Evolutionary conservation across 164 flowering plant genomes (phyloP), one percentile per base, ranked within the genome.

Genomic region (Aristolochia fimbriata): DNA sequence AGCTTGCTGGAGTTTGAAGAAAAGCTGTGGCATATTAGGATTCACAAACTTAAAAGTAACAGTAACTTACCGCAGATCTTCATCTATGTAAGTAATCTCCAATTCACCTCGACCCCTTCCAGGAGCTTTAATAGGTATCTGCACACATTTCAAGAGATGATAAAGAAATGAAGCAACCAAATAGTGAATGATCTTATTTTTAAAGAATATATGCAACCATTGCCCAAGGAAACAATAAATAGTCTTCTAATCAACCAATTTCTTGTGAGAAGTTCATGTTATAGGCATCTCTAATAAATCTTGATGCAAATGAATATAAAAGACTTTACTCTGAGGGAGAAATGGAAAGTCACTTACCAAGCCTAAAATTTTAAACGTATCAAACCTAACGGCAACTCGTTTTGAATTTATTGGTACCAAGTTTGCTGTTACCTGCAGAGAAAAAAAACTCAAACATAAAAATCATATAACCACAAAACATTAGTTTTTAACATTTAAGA

Each of bases 51-150:
- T 17, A 25, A 20, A 58, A 11, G 37, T n/a, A n/a, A 20, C 10
- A 17, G 30, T 37, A 54, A 68, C 78, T 78, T 57, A 88, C 97
- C 97, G 72, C 58, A 91, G 58, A 55, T 91, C 96, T 61, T 86
- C 86, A 68, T 88, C 97, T 71, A 91, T 73, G 65, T 84, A 91
- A 37, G 93, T 87, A 24, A 86, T 87, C 66, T 91, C 97, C 62
- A 91, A 59, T 70, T 80, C 81, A 45, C 96, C 93, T 57, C 81
- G 83, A 65, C 83, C 91, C 62, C 78, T 75, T 48, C 68, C 95
- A 12, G 97, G 97, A 43, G 96, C 95, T 73, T 91, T 86, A 30
- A 88, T 66, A 43, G 96, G 86, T 77, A 91, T 81, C 97, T 91
- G 76, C 33, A 23, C 58, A 68, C 15, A 59, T 22, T 21, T 31